These are phyloP conservation scores for Eucalyptus albens DNA, from an alignment of 345 rosid genomes.

Conservation along the genomic window DNA sequence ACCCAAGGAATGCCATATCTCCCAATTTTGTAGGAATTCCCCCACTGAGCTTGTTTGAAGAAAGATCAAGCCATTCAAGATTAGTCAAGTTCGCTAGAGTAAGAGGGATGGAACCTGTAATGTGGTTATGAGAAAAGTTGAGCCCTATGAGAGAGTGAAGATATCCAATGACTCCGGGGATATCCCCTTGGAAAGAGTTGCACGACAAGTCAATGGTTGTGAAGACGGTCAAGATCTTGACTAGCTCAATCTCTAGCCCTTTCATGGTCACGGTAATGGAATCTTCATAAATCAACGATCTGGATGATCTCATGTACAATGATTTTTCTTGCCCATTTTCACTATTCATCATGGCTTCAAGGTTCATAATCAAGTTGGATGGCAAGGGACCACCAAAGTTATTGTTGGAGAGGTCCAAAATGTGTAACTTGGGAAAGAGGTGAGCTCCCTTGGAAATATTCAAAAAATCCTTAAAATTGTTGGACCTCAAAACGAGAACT, in stretches of 20 bases:
- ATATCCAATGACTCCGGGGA: background rate
- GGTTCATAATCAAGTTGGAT: background rate
- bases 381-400: background rate
- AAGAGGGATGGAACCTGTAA: background rate
- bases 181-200: background rate
- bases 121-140: background rate
- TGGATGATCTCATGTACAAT: background rate
- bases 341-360: background rate
- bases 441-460: background rate
- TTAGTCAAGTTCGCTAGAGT: background rate
- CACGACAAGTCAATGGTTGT: background rate
- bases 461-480: constrained; percentile 1
- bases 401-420: constrained; percentile 4
- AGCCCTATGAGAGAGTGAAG: background rate
- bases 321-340: background rate
- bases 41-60: background rate
- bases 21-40: background rate
- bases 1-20: background rate
- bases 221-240: background rate
- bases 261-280: background rate
- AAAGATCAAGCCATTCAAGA: constrained; percentile 6
- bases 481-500: constrained; percentile 10
- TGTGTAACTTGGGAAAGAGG: background rate
- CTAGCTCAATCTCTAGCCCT: background rate
- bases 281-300: background rate